Conservation (phyloP, 345 rosid species). For the Brassica incana region DNA sequence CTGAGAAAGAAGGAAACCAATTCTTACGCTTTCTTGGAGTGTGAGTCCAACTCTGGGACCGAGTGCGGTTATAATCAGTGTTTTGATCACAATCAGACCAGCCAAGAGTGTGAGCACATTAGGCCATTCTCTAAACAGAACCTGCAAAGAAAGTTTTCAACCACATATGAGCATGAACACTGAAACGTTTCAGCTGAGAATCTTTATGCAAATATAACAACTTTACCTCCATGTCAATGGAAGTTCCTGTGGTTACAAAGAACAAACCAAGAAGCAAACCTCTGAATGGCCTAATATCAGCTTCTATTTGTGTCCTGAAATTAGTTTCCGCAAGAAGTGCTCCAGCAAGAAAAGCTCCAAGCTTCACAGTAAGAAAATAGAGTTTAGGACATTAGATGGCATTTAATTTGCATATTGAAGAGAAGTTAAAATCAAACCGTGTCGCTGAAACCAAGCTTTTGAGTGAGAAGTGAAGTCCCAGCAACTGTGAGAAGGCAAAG, state of each 20-base stretch:
- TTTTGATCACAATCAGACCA: conserved; percentile 87
- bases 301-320: conserved; percentile 95
- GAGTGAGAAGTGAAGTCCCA: conserved; percentile 91
- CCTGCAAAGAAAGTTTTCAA: conserved; percentile 46
- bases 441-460: conserved; percentile 92
- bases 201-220: conserved; percentile 13
- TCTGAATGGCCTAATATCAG: conserved; percentile 97
- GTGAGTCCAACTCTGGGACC: conserved; percentile 98
- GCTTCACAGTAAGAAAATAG: conserved; percentile 48
- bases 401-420: not conserved
- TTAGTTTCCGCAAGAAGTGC: conserved; percentile 95
- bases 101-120: conserved; percentile 88
- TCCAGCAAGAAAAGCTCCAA: conserved; percentile 98
- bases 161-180: conserved; percentile 12
- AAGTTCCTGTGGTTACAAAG: conserved; percentile 95
- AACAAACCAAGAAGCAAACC: conserved; percentile 94
- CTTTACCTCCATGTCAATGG: conserved; percentile 87
- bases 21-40: conserved; percentile 82
- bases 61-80: conserved; percentile 76
- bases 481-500: conserved; percentile 91
- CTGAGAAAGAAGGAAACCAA: conserved; percentile 90
- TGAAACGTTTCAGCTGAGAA: not conserved
- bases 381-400: not conserved
- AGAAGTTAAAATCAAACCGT: conserved; percentile 53
- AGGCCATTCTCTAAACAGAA: conserved; percentile 89